phyloP scores from a whole-genome alignment of 306 rosid genomes.

The Echinosophora koreensis region DNA sequence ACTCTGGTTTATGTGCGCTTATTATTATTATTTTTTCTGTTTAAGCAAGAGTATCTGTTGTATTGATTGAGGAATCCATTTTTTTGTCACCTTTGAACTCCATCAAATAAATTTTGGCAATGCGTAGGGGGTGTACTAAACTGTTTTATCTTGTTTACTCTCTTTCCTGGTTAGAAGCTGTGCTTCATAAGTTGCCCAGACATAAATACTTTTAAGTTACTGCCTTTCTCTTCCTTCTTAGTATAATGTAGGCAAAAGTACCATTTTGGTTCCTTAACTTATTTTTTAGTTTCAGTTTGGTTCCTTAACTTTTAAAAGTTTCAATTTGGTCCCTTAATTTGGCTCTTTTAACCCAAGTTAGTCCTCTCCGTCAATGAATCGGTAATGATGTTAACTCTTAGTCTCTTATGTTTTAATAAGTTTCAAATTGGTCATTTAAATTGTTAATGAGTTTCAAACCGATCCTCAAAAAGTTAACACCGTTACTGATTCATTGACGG shows the following conservation, averaged over 20 bases:
- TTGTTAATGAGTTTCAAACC: too few species aligned
- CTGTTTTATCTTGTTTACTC: background rate
- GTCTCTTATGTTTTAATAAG: too few species aligned
- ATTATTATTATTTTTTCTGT: background rate
- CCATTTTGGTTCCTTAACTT: too few species aligned
- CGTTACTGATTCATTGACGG: too few species aligned
- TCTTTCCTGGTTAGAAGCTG: background rate
- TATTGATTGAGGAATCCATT: background rate
- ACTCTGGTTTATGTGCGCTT: background rate
- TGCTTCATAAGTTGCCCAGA: background rate
- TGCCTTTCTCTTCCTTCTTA: background rate
- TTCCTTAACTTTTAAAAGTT: too few species aligned
- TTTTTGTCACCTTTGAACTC: constrained; percentile 1
- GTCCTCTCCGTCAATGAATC: too few species aligned
- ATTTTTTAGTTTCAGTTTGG: too few species aligned
- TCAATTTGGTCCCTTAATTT: too few species aligned
- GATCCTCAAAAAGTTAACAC: too few species aligned
- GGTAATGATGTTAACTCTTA: too few species aligned
- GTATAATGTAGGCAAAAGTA: background rate
- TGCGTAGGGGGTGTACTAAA: background rate
- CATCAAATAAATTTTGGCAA: background rate
- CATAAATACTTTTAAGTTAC: background rate
- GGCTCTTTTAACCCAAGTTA: too few species aligned
- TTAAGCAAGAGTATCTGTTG: constrained; percentile 12
- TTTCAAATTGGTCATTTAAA: too few species aligned